Base-by-base conservation (phyloP, 2,329 filamentous ascomycete genomes). In the Pyrenochaeta sp. region DNA sequence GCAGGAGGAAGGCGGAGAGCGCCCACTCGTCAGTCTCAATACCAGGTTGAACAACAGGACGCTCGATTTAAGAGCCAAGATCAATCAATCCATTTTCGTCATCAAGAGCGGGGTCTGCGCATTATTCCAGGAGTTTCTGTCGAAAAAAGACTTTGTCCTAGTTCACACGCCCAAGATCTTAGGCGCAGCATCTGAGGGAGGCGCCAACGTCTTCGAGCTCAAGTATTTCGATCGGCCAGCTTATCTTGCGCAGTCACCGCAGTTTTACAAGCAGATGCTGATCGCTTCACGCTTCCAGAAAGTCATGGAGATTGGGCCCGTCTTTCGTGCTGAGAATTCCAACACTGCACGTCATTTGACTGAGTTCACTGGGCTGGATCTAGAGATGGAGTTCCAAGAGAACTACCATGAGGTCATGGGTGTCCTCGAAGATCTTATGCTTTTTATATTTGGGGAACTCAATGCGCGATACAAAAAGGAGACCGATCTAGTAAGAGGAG, bases 121-220 rank as follows among this genome's bases (percentile, higher is more conserved):
- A 60, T 83, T 95, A 12, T 96, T 96, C 79, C 83, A 85, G 57
- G 88, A 93, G 67, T 98, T 93, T 77, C 88, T 97, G 66, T 84
- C 89, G 59, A 83, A 86, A 64, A 86, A 86, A 58, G 86, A 88
- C 52, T 96, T 97, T 77, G 88, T 90, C 64, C 87, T 91, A 77
- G 93, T 97, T 72, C 92, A 97, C 77, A 91, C 93, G 1, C 93
- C 95, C 9, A 94, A 93, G 77, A 84, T 99, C 43, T 91, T 96
- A 54, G 93, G 90, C 49, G 91, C 94, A 13, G 91, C 95, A 4
- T 95, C 92, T 3, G 95, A 99, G 81, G 94, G 95, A 71, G 95
- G 95, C 65, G 89, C 89, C 67, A 96, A 94, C 75, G 94, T 98
- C 40, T 98, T 99, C 78, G 85, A 90, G 69, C 83, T 98, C 68